Percentiles rank a stretch among this genome's conserved stretches.
Evolutionary conservation across 176 grass and related monocot genomes (phyloP).

Genomic region (Dactylis glomerata): DNA sequence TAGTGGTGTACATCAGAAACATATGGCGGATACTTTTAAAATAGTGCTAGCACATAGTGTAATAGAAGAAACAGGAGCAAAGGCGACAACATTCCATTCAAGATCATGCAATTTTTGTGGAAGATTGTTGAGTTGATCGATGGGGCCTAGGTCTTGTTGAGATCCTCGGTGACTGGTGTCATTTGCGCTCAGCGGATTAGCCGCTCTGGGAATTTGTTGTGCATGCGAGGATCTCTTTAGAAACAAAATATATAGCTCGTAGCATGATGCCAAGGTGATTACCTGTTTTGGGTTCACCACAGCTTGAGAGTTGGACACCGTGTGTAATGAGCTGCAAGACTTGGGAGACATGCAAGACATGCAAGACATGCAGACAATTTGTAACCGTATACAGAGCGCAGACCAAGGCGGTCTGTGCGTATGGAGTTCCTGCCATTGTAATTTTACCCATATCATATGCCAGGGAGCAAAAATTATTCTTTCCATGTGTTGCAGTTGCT

Average conservation of each 20-base stretch:
- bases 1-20: constrained; percentile 92
- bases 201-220: constrained; percentile 15
- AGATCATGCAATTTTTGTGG: constrained; percentile 35
- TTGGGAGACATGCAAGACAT: constrained; percentile 3
- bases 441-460: constrained; percentile 27
- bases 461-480: constrained; percentile 22
- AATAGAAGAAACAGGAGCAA: constrained; percentile 47
- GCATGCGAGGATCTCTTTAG: constrained; percentile 23
- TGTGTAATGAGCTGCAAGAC: constrained; percentile 20
- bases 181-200: constrained; percentile 21
- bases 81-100: constrained; percentile 3
- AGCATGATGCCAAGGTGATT: constrained; percentile 38
- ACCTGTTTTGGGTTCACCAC: constrained; percentile 10
- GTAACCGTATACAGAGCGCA: constrained; percentile 34
- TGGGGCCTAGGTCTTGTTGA: constrained; percentile 28
- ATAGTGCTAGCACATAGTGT: constrained; percentile 52
- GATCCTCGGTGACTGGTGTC: constrained; percentile 19
- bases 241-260: constrained; percentile 20
- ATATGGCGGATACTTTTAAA: constrained; percentile 90
- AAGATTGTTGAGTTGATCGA: constrained; percentile 28
- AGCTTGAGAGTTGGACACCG: constrained; percentile 16
- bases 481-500: neutral
- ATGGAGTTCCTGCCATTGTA: constrained; percentile 41
- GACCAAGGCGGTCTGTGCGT: constrained; percentile 23
- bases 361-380: constrained; percentile 37